Conservation (phyloP, 2,329 filamentous ascomycete genomes). For the Colletotrichum magnum region DNA sequence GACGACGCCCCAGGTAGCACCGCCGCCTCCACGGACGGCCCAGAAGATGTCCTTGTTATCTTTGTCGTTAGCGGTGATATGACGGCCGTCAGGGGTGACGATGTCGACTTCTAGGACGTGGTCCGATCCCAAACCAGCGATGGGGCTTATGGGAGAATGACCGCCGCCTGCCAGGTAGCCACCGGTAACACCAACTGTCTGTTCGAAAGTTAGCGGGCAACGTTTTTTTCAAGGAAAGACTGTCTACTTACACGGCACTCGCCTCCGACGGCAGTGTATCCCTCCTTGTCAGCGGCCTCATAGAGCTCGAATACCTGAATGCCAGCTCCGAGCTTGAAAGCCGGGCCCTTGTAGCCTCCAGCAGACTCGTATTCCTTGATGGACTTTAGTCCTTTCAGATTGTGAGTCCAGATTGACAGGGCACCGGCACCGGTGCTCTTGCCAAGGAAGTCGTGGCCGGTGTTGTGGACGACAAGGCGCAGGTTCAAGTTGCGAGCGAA, state of each 20-base stretch:
- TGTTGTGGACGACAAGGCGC: slow-evolving; percentile 67
- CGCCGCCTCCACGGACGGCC: slow-evolving; percentile 62
- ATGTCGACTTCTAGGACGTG: slow-evolving; percentile 66
- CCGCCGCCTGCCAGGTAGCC: slow-evolving; percentile 58
- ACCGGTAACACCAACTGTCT: slow-evolving; percentile 47
- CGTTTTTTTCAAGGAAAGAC: not conserved
- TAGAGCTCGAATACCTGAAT: slow-evolving; percentile 68
- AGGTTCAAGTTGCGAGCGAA: slow-evolving; percentile 62
- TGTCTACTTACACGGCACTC: slow-evolving; percentile 57
- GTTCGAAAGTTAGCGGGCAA: fast-evolving
- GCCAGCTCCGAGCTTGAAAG: slow-evolving; percentile 69
- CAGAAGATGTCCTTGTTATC: slow-evolving; percentile 64
- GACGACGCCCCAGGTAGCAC: slow-evolving; percentile 61
- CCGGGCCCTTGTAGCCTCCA: slow-evolving; percentile 57
- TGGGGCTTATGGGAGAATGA: slow-evolving; percentile 61
- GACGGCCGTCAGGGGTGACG: slow-evolving; percentile 59
- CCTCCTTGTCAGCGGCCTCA: slow-evolving; percentile 60
- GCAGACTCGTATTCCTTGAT: slow-evolving; percentile 44
- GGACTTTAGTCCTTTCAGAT: slow-evolving; percentile 56
- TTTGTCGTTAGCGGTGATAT: slow-evolving; percentile 56
- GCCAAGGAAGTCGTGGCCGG: slow-evolving; percentile 67
- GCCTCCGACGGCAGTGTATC: slow-evolving; percentile 66
- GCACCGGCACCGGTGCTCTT: slow-evolving; percentile 67
- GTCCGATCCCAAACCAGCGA: slow-evolving; percentile 61
- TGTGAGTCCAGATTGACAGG: slow-evolving; percentile 62